Evolutionary conservation across 495 filamentous ascomycete genomes (phyloP).

Genomic region (Hyaloscypha bicolor): DNA sequence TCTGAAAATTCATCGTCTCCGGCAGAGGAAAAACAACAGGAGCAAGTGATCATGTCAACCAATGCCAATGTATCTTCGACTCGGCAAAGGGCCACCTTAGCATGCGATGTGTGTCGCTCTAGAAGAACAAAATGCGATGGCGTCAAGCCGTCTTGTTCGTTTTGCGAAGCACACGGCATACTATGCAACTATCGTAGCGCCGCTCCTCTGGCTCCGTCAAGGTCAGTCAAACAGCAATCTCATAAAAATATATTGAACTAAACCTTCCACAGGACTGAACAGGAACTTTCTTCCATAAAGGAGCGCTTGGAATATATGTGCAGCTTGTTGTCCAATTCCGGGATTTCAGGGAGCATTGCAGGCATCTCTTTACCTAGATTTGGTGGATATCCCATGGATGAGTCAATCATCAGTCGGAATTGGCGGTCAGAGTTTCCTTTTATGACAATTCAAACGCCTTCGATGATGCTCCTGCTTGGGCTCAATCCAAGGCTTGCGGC

Average conservation of each 20-base stretch:
- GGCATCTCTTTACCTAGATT: constrained; percentile 11
- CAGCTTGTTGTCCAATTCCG: constrained; percentile 4
- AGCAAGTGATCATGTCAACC: neutral
- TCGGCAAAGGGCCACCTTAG: constrained; percentile 6
- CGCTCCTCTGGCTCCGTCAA: constrained; percentile 3
- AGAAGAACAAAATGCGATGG: constrained; percentile 23
- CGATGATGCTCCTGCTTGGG: constrained; percentile 19
- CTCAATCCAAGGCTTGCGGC: constrained; percentile 19
- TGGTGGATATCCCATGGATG: constrained; percentile 17
- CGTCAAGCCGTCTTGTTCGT: constrained; percentile 15
- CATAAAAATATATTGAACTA: neutral
- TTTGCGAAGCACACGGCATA: constrained; percentile 18
- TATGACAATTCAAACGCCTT: constrained; percentile 26
- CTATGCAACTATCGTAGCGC: constrained; percentile 13
- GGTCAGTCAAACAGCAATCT: neutral
- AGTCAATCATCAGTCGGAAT: constrained; percentile 23
- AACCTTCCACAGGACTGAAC: neutral
- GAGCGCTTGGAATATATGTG: constrained; percentile 13
- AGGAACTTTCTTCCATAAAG: constrained; percentile 12
- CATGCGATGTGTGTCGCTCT: constrained; percentile 19
- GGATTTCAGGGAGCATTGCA: neutral
- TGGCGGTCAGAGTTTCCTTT: constrained; percentile 25
- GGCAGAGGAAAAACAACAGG: no score
- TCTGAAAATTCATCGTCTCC: no score
- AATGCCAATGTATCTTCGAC: neutral